Base-by-base conservation (phyloP, 371 early-diverging fungal genomes). In the Mucor irregularis region DNA sequence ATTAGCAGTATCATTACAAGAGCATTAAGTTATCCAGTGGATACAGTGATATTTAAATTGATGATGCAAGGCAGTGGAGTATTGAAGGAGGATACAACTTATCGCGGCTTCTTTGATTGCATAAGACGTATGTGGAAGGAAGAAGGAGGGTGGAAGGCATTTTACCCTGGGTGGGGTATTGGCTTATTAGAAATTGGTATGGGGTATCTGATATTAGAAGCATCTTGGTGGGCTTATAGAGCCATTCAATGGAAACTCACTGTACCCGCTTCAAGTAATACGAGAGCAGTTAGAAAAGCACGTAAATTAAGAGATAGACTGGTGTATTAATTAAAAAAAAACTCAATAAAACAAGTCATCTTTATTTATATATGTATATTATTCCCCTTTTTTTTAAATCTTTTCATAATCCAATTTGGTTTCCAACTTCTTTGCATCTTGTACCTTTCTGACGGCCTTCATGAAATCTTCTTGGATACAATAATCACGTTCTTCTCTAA, bases 401-500 rank as follows among this genome's bases (percentile, higher is more conserved):
- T 91, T 93, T 63, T 91, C 90, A 77, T 97, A 97, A 67, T 99
- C 99, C 59, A 99, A 71, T 83, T 97, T 98, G 47, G 93, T 90
- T 79, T 99, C 99, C 62, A 99, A 81, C 69, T 99, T 99, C 89
- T 99, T 99, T 43, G 94, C 87, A 51, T 98, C 99, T 8, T 90
- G 92, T 30, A 99, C 94, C 84, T 99, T 99, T 64, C 99, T 88
- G 22, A 95, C 99, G 10, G 99, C 98, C 82, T 98, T 99, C 94
- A 99, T 97, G 70, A 99, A 99, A 72, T 99, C 99, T 67, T 99
- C 99, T 69, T 99, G 97, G 22, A 95, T 79, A 35, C 95, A 92
- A 78, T 94, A 98, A 71, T 99, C 98, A 54, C 99, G 90, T 51
- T 99, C 99, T 57, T 98, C 99, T 42, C 99, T 92, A 62, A 99